phyloP scores from a whole-genome alignment of 2,329 filamentous ascomycete genomes.

The Cryphonectria japonica region DNA sequence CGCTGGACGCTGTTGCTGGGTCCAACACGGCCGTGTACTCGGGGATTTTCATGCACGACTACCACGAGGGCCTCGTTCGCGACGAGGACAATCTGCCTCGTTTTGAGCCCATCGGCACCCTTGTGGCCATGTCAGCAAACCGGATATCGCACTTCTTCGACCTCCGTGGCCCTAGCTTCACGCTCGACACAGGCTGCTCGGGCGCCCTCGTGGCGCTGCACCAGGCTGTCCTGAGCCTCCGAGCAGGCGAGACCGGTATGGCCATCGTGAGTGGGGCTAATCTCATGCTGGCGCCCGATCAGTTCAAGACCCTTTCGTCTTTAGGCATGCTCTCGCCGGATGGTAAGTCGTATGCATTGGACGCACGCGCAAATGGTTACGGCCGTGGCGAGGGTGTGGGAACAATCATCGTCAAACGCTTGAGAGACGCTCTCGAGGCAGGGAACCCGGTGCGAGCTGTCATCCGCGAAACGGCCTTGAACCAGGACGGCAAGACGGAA shows the following conservation, averaged over 20 bases:
- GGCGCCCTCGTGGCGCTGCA: slow-evolving; percentile 41
- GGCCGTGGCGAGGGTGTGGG: slow-evolving; percentile 15
- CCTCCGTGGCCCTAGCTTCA: slow-evolving; percentile 46
- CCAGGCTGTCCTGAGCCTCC: background rate
- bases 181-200: slow-evolving; percentile 52
- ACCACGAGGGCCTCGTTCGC: slow-evolving; percentile 33
- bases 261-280: slow-evolving; percentile 34
- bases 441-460: slow-evolving; percentile 58
- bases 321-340: background rate
- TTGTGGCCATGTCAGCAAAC: slow-evolving; percentile 30
- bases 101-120: slow-evolving; percentile 38
- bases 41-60: slow-evolving; percentile 39
- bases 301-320: background rate
- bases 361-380: slow-evolving; percentile 14
- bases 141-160: slow-evolving; percentile 45
- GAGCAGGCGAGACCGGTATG: slow-evolving; percentile 4
- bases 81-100: slow-evolving; percentile 32
- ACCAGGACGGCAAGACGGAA: slow-evolving; percentile 43
- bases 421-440: slow-evolving; percentile 29
- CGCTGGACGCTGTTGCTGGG: slow-evolving; percentile 34
- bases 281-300: slow-evolving; percentile 33
- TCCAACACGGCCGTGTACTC: slow-evolving; percentile 40
- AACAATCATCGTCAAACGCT: background rate
- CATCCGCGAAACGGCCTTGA: slow-evolving; percentile 52
- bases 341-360: slow-evolving; percentile 10